Evolutionary conservation across 73 alveolate species (phyloP).

Genomic region (Halteria grandinella): DNA sequence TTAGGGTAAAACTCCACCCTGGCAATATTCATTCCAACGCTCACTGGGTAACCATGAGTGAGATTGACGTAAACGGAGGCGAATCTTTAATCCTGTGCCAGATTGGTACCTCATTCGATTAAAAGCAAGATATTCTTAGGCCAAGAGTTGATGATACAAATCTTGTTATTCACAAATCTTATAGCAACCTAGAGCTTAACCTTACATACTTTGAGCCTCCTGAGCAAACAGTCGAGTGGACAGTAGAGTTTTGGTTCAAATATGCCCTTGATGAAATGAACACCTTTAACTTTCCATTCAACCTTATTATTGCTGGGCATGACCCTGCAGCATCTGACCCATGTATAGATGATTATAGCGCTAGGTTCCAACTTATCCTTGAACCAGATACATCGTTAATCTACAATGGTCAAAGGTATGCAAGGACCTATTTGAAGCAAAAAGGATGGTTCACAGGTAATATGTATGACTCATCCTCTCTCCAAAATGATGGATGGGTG

Average conservation of each 20-base stretch:
- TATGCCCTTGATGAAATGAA: constrained; percentile 9
- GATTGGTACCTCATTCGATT: not conserved
- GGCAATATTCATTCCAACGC: constrained; percentile 2
- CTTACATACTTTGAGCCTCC: too few species aligned
- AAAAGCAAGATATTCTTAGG: constrained; percentile 1
- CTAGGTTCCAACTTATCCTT: too few species aligned
- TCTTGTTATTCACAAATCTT: too few species aligned
- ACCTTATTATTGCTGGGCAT: constrained; percentile 18
- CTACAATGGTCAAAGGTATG: too few species aligned
- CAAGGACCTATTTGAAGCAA: too few species aligned
- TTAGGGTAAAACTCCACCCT: not conserved
- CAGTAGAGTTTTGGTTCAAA: constrained; percentile 34
- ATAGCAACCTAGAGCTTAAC: too few species aligned
- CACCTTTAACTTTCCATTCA: constrained; percentile 1
- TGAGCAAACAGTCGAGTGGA: not conserved
- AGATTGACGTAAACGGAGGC: constrained; percentile 26
- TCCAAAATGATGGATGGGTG: too few species aligned
- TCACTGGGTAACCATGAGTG: constrained; percentile 19
- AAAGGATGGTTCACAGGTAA: too few species aligned
- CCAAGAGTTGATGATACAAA: too few species aligned
- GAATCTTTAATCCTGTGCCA: constrained; percentile 6
- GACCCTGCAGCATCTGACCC: not conserved
- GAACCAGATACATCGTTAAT: too few species aligned
- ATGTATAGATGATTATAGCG: too few species aligned
- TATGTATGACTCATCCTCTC: too few species aligned